These are phyloP conservation scores for Myxozyma kluyveri DNA, from an alignment of 805 yeast species.

Conservation along the genomic window DNA sequence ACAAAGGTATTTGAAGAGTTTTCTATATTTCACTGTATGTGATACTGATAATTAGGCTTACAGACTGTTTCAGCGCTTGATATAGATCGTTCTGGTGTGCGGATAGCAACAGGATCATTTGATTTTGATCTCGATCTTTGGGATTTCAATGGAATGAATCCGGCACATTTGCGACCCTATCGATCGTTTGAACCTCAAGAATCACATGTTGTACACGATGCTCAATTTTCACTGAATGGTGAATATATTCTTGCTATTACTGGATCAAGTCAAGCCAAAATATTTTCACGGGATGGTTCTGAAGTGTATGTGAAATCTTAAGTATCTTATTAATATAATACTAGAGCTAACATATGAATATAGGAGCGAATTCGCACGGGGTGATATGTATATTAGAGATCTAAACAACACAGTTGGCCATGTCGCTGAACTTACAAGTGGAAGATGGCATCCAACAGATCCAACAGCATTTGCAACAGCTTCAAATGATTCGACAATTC, in stretches of 20 bases:
- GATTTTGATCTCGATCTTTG: constrained; percentile 37
- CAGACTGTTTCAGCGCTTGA: constrained; percentile 30
- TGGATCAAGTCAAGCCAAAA: constrained; percentile 31
- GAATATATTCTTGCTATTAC: constrained; percentile 32
- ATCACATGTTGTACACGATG: constrained; percentile 32
- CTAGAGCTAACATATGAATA: constrained; percentile 9
- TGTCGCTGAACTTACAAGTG: constrained; percentile 35
- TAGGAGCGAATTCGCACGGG: constrained; percentile 32
- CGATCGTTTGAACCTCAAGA: constrained; percentile 33
- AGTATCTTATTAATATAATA: background rate
- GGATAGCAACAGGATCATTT: constrained; percentile 35
- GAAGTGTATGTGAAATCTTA: constrained; percentile 16
- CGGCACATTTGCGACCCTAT: constrained; percentile 31
- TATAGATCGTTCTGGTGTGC: constrained; percentile 34
- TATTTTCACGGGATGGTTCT: constrained; percentile 35
- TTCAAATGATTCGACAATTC: constrained; percentile 37
- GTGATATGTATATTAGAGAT: constrained; percentile 41
- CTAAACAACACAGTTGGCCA: constrained; percentile 41
- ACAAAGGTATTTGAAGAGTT: constrained; percentile 30
- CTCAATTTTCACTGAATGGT: constrained; percentile 29
- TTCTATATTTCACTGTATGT: background rate
- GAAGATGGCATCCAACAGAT: constrained; percentile 35
- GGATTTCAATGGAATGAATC: constrained; percentile 40
- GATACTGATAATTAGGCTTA: background rate
- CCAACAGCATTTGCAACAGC: constrained; percentile 34